These are phyloP conservation scores for Alternaria rosae DNA, from an alignment of 2,329 filamentous ascomycete genomes.

Conservation along the genomic window DNA sequence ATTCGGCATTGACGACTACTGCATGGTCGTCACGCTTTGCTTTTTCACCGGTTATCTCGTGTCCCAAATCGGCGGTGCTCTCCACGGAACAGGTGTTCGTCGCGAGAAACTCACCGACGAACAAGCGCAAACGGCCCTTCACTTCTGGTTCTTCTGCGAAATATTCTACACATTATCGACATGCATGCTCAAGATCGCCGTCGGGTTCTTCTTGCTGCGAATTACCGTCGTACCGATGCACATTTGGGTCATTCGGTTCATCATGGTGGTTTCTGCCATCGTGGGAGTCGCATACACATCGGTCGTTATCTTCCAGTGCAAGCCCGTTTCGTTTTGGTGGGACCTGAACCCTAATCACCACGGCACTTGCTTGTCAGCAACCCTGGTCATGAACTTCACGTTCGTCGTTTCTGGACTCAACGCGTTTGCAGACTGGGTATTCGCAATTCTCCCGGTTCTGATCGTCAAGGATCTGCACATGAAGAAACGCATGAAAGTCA, in stretches of 20 bases:
- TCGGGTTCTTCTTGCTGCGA: slow-evolving; percentile 60
- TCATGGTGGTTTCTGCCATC: slow-evolving; percentile 54
- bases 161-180: slow-evolving; percentile 60
- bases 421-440: slow-evolving; percentile 40
- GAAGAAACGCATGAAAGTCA: slow-evolving; percentile 59
- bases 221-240: slow-evolving; percentile 56
- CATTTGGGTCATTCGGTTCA: slow-evolving; percentile 54
- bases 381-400: slow-evolving; percentile 60
- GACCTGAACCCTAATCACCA: slow-evolving; percentile 39
- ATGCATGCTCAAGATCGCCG: slow-evolving; percentile 58
- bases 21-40: slow-evolving; percentile 49
- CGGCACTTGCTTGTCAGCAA: slow-evolving; percentile 53
- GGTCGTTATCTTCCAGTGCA: slow-evolving; percentile 61
- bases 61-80: slow-evolving; percentile 45
- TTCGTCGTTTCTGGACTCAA: slow-evolving; percentile 47
- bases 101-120: slow-evolving; percentile 40
- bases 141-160: slow-evolving; percentile 63
- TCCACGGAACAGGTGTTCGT: slow-evolving; percentile 49
- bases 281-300: slow-evolving; percentile 59
- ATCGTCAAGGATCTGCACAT: slow-evolving; percentile 65
- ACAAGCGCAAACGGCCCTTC: slow-evolving; percentile 35
- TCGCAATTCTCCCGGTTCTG: slow-evolving; percentile 50
- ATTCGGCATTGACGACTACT: slow-evolving; percentile 52
- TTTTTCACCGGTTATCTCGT: slow-evolving; percentile 46
- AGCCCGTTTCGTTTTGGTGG: slow-evolving; percentile 61